These are phyloP conservation scores for Zychaea mexicana DNA, from an alignment of 371 early-diverging fungal species.

Conservation along the genomic window DNA sequence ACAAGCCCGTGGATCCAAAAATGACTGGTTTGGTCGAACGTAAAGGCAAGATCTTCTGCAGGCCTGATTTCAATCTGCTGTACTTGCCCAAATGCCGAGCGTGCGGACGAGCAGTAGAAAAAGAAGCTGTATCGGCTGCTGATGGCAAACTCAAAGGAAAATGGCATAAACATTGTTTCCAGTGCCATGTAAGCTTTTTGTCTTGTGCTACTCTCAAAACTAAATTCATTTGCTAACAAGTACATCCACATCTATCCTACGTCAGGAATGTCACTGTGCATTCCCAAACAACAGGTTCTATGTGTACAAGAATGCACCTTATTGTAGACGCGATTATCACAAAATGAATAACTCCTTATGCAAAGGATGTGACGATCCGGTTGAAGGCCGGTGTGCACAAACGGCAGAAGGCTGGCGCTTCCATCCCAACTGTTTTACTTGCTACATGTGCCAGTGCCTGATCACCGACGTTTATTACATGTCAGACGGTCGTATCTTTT, in stretches of 20 bases:
- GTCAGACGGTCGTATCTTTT: constrained; percentile 62
- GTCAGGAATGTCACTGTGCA: constrained; percentile 42
- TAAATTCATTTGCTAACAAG: not conserved
- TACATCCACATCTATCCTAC: constrained; percentile 7
- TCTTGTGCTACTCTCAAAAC: not conserved
- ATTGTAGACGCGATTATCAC: constrained; percentile 78
- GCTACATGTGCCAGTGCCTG: constrained; percentile 48
- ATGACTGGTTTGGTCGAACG: constrained; percentile 72
- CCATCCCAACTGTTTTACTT: constrained; percentile 31
- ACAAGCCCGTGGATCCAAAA: constrained; percentile 55
- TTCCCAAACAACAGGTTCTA: constrained; percentile 84
- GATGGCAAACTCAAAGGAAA: constrained; percentile 70
- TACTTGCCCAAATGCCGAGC: constrained; percentile 65
- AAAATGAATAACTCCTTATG: constrained; percentile 77
- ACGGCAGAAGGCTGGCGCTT: constrained; percentile 57
- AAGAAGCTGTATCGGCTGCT: constrained; percentile 69
- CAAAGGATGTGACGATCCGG: constrained; percentile 69
- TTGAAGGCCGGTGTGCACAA: constrained; percentile 81
- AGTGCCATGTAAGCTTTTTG: constrained; percentile 29
- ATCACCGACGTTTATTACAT: constrained; percentile 74
- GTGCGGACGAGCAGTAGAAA: constrained; percentile 66
- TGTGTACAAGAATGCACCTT: constrained; percentile 69
- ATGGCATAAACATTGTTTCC: constrained; percentile 61
- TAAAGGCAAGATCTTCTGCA: constrained; percentile 70
- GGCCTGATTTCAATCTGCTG: constrained; percentile 62